A percentile compares a stretch with the other conserved stretches of the same genome.
Evolutionary conservation across 2,329 filamentous ascomycete species (phyloP).

Genomic region (Graphilbum sp.): DNA sequence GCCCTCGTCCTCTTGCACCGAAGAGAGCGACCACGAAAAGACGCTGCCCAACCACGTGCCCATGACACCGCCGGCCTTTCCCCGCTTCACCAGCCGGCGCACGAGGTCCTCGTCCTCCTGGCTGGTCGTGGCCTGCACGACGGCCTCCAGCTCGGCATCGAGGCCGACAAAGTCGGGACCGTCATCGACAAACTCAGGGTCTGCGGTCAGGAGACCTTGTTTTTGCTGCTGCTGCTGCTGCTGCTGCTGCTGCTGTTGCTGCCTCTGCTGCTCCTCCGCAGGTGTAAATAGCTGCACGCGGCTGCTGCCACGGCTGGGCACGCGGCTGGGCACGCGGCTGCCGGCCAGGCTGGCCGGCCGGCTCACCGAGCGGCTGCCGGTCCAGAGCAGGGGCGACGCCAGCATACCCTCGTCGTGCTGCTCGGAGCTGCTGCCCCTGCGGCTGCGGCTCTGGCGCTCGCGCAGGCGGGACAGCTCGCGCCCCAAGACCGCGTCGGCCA

Average conservation of each 20-base stretch:
- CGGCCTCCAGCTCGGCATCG: conserved; percentile 39
- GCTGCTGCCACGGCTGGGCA: conserved; percentile 24
- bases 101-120: conserved; percentile 43
- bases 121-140: conserved; percentile 29
- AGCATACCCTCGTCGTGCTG: conserved; percentile 21
- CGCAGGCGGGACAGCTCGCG: conserved; percentile 33
- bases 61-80: conserved; percentile 31
- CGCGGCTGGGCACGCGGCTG: conserved; percentile 28
- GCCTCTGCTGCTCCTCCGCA: too few species aligned
- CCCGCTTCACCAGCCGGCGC: conserved; percentile 36
- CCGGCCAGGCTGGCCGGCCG: conserved; percentile 30
- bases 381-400: conserved; percentile 17
- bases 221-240: too few species aligned
- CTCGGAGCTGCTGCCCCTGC: conserved; percentile 4
- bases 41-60: conserved; percentile 43
- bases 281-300: conserved; percentile 28
- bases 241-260: too few species aligned
- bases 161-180: conserved; percentile 46
- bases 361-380: conserved; percentile 27
- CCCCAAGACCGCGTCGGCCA: conserved; percentile 22
- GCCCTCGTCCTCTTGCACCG: conserved; percentile 44
- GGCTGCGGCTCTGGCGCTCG: conserved; percentile 24
- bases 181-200: conserved; percentile 12
- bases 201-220: too few species aligned
- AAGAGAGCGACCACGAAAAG: conserved; percentile 44